Conservation (phyloP, 306 rosid genomes). For the Albizia julibrissin region DNA sequence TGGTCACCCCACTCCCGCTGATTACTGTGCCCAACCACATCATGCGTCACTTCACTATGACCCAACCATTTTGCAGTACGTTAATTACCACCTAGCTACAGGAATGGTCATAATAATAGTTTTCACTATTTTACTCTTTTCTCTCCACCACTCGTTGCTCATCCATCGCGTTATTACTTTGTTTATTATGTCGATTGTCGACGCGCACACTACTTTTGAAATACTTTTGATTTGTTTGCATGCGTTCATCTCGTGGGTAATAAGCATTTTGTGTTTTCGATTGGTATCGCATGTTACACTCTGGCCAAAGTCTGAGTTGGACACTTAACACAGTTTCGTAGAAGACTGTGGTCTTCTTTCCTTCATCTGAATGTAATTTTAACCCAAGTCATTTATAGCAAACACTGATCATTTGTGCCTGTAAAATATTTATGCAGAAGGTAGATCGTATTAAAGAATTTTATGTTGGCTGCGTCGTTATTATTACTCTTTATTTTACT, state of each 20-base stretch:
- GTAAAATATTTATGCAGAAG: neutral
- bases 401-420: neutral
- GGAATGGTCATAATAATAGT: neutral
- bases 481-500: neutral
- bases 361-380: neutral
- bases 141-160: neutral
- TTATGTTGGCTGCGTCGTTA: neutral
- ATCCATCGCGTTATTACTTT: neutral
- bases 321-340: neutral
- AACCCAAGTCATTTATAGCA: neutral
- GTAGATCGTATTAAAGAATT: neutral
- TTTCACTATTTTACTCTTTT: neutral
- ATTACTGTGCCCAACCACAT: neutral
- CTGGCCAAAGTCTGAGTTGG: neutral
- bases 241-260: neutral
- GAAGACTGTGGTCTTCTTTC: neutral
- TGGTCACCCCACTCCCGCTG: neutral
- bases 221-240: neutral
- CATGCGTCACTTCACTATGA: conserved; percentile 34
- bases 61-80: conserved; percentile 10
- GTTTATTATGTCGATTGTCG: neutral
- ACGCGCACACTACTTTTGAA: neutral
- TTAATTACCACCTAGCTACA: neutral
- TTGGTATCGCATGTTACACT: neutral
- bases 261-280: neutral